Evolutionary conservation across 768 basidiomycete genomes (phyloP).

Genomic region (Suillus subluteus): DNA sequence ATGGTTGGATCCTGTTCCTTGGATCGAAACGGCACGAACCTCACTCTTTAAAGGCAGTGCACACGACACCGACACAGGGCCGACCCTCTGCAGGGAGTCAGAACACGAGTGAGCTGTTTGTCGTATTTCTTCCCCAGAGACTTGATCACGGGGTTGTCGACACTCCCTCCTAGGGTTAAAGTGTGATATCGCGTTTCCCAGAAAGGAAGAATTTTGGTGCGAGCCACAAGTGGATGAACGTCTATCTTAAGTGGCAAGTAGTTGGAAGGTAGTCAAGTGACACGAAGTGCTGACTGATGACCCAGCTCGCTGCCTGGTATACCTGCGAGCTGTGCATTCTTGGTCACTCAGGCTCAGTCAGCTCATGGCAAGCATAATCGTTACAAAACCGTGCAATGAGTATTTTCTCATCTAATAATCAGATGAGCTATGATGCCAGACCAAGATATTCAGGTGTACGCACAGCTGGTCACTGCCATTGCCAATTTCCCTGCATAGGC

Average conservation of each 20-base stretch:
- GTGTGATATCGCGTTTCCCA: slow-evolving; percentile 50
- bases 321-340: not conserved
- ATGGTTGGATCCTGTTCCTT: slow-evolving; percentile 35
- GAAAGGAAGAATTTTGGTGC: slow-evolving; percentile 58
- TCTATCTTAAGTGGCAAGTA: not conserved
- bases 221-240: slow-evolving; percentile 55
- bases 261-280: not conserved
- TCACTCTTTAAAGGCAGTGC: not conserved
- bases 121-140: slow-evolving; percentile 54
- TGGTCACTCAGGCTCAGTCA: not conserved
- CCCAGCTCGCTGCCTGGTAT: not conserved
- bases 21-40: slow-evolving; percentile 21
- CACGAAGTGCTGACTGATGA: not conserved
- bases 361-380: not conserved
- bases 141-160: slow-evolving; percentile 49
- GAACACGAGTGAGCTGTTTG: slow-evolving; percentile 60
- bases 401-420: not conserved
- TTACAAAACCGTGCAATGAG: not conserved
- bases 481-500: not conserved
- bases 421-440: not conserved
- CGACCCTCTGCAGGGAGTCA: slow-evolving; percentile 75
- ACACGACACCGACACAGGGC: slow-evolving; percentile 13
- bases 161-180: too few species aligned
- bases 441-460: not conserved
- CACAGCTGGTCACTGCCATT: not conserved